Evolutionary conservation across 345 rosid species (phyloP).

Genomic region (Corchorus olitorius): DNA sequence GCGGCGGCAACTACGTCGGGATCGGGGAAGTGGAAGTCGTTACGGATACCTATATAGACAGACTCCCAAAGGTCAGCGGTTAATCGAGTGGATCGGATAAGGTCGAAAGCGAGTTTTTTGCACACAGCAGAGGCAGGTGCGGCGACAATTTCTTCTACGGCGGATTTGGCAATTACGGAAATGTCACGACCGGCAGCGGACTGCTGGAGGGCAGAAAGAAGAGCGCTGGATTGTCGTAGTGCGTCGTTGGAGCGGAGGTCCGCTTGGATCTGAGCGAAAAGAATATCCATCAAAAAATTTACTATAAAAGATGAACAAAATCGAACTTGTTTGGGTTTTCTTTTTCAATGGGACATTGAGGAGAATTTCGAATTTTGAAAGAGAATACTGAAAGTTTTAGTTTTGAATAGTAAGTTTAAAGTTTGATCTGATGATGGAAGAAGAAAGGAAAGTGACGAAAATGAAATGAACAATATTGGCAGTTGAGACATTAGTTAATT

Average conservation of each 20-base stretch:
- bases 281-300: slow-evolving; percentile 64
- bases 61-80: slow-evolving; percentile 96
- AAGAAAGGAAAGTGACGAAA: neutral
- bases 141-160: slow-evolving; percentile 93
- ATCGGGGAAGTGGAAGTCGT: slow-evolving; percentile 91
- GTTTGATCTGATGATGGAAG: neutral
- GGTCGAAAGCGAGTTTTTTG: slow-evolving; percentile 93
- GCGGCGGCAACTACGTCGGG: slow-evolving; percentile 95
- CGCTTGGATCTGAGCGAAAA: slow-evolving; percentile 97
- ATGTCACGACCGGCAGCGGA: slow-evolving; percentile 95
- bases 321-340: neutral
- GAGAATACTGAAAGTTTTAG: slow-evolving; percentile 4
- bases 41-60: slow-evolving; percentile 73
- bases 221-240: slow-evolving; percentile 90
- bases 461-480: neutral
- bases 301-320: neutral
- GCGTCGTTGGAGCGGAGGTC: slow-evolving; percentile 99
- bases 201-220: slow-evolving; percentile 93
- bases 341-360: neutral
- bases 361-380: neutral
- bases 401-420: neutral
- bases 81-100: slow-evolving; percentile 93
- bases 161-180: slow-evolving; percentile 85
- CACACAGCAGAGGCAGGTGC: slow-evolving; percentile 96
- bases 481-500: neutral